A percentile compares a stretch with the other conserved stretches of the same genome.
These are phyloP conservation scores for Neurospora crassa DNA, from an alignment of 2,329 filamentous ascomycete genomes.

Conservation along the genomic window DNA sequence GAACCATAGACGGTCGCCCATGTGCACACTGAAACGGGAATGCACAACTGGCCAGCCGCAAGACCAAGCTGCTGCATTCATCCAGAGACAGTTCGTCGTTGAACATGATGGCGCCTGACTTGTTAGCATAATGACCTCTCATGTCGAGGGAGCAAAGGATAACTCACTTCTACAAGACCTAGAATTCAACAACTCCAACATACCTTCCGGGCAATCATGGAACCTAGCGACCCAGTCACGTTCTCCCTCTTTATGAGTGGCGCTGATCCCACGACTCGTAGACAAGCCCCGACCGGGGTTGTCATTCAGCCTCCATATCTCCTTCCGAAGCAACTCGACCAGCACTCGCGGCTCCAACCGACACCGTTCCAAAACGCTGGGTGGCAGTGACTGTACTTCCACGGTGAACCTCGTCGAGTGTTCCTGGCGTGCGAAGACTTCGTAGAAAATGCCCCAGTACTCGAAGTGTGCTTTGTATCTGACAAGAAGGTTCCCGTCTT, in stretches of 20 bases:
- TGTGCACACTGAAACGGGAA: conserved; percentile 83
- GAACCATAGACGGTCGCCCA: conserved; percentile 58
- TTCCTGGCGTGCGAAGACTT: conserved; percentile 16
- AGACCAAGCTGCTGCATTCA: conserved; percentile 51
- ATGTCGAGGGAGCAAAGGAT: no score
- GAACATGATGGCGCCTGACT: conserved; percentile 66
- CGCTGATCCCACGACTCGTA: background rate
- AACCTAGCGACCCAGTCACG: conserved; percentile 51
- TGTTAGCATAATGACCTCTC: background rate
- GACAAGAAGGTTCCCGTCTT: conserved; percentile 52
- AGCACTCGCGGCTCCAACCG: conserved; percentile 60
- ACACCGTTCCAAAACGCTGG: conserved; percentile 67
- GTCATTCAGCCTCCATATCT: conserved; percentile 59
- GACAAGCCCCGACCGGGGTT: conserved; percentile 15
- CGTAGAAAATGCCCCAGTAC: conserved; percentile 66
- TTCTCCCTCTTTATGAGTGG: background rate
- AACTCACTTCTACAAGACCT: conserved; percentile 59
- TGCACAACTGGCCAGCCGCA: conserved; percentile 47
- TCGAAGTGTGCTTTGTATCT: conserved; percentile 48
- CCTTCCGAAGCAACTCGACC: conserved; percentile 63
- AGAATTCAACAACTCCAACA: conserved; percentile 69
- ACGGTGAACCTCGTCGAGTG: conserved; percentile 3
- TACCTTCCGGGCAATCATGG: conserved; percentile 60
- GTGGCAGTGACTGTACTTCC: conserved; percentile 44
- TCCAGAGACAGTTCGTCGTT: conserved; percentile 54